Percentiles rank a stretch among this genome's conserved stretches.
phyloP scores from a whole-genome alignment of 148 eudicot species.

The Fagopyrum tataricum region DNA sequence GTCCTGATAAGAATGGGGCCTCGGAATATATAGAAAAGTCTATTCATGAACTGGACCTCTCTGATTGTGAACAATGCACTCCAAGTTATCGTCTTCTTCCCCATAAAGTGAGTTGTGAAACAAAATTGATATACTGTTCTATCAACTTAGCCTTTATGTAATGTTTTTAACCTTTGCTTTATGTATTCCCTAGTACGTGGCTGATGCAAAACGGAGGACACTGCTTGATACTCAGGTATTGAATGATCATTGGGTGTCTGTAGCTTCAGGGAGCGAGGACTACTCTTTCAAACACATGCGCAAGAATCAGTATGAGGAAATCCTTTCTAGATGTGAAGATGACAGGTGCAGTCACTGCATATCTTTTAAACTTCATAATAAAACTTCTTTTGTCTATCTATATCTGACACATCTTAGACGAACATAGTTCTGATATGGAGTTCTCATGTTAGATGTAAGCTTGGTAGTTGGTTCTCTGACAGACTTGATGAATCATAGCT shows the following conservation, averaged over 20 bases:
- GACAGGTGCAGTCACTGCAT: conserved; percentile 47
- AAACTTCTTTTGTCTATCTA: neutral
- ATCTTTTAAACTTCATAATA: neutral
- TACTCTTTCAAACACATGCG: conserved; percentile 98
- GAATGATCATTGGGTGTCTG: conserved; percentile 94
- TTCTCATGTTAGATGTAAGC: neutral
- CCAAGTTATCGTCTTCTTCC: conserved; percentile 96
- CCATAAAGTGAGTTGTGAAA: conserved; percentile 43
- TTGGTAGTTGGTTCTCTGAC: neutral
- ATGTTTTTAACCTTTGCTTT: neutral
- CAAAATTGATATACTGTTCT: neutral
- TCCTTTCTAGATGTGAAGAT: conserved; percentile 95
- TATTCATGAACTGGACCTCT: conserved; percentile 87
- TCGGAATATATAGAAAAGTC: conserved; percentile 47
- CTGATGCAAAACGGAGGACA: conserved; percentile 76
- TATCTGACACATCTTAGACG: neutral
- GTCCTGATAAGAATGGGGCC: conserved; percentile 55
- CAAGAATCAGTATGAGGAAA: conserved; percentile 92
- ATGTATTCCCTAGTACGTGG: conserved; percentile 53
- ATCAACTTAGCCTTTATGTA: conserved; percentile 9
- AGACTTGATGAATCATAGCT: neutral
- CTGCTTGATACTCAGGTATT: conserved; percentile 69
- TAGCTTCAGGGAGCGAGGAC: conserved; percentile 95
- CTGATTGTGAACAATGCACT: conserved; percentile 70
- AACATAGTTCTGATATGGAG: neutral